phyloP scores from a whole-genome alignment of 257 asterid genomes.

The Solanum peruvianum region DNA sequence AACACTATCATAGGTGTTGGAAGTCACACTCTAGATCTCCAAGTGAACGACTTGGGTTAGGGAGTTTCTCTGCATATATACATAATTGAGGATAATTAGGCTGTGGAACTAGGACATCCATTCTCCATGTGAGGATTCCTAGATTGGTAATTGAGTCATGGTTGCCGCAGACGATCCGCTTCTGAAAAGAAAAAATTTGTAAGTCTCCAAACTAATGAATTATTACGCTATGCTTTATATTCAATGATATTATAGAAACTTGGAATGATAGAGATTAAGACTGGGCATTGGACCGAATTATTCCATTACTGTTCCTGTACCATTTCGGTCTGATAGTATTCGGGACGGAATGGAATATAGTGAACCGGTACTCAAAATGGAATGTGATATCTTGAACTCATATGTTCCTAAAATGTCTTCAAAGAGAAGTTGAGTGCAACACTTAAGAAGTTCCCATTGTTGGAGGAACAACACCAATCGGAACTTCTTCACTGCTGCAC shows the following conservation, averaged over 20 bases:
- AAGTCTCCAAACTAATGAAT: neutral
- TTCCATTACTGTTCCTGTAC: no score
- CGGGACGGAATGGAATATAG: no score
- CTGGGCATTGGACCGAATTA: no score
- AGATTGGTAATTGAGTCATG: neutral
- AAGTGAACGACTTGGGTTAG: neutral
- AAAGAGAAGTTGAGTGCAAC: slow-evolving; percentile 8
- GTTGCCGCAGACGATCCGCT: neutral
- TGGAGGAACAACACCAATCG: slow-evolving; percentile 18
- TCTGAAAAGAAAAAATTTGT: neutral
- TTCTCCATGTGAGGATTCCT: neutral
- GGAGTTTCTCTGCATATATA: neutral
- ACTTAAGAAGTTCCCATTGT: slow-evolving; percentile 11
- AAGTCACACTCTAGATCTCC: neutral
- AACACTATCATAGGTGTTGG: neutral
- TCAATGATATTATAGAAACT: no score
- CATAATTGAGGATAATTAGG: neutral
- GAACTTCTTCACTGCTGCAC: slow-evolving; percentile 13
- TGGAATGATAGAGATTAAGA: no score
- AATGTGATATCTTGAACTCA: no score
- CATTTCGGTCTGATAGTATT: no score
- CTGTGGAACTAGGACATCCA: neutral
- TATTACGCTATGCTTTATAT: no score
- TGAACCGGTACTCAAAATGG: no score
- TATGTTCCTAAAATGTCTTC: neutral